Percentiles rank a stretch among this genome's conserved stretches.
Conservation (phyloP, 768 basidiomycete species). For the Boletellus sp. region DNA sequence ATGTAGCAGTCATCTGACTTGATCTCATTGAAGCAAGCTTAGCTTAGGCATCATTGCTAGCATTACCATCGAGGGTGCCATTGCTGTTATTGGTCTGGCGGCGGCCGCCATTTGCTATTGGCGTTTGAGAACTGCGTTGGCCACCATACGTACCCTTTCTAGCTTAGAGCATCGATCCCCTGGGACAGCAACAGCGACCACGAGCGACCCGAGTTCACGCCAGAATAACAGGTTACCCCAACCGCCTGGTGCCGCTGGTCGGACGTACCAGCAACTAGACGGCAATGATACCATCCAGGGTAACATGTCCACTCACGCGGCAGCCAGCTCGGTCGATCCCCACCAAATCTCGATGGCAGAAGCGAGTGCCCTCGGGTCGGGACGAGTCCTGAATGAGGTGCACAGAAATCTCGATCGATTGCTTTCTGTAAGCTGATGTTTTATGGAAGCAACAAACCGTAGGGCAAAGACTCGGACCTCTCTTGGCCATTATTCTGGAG, state of each 20-base stretch:
- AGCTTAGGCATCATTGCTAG: slow-evolving; percentile 23
- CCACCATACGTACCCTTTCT: neutral
- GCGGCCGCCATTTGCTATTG: slow-evolving; percentile 19
- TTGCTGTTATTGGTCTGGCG: slow-evolving; percentile 12
- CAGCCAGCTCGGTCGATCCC: neutral
- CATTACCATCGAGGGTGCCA: slow-evolving; percentile 12
- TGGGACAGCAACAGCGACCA: neutral
- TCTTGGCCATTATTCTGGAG: slow-evolving; percentile 3
- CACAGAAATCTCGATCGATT: neutral
- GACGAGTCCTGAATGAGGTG: slow-evolving; percentile 17
- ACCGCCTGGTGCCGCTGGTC: neutral
- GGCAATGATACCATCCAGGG: neutral
- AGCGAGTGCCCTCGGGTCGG: too few species aligned
- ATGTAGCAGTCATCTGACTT: neutral
- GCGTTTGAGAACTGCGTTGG: slow-evolving; percentile 18
- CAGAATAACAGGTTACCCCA: neutral
- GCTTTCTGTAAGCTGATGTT: neutral
- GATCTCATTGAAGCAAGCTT: slow-evolving; percentile 12
- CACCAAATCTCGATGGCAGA: neutral
- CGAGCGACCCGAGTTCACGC: neutral
- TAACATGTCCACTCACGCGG: neutral
- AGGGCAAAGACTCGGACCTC: slow-evolving; percentile 5
- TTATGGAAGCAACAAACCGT: slow-evolving; percentile 2
- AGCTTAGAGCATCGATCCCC: slow-evolving; percentile 2
- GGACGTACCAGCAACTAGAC: neutral